Evolutionary conservation across 202 grass and related monocot species (phyloP), one percentile per base, ranked within the genome.

Genomic region (Schoenoplectus tabernaemontani): DNA sequence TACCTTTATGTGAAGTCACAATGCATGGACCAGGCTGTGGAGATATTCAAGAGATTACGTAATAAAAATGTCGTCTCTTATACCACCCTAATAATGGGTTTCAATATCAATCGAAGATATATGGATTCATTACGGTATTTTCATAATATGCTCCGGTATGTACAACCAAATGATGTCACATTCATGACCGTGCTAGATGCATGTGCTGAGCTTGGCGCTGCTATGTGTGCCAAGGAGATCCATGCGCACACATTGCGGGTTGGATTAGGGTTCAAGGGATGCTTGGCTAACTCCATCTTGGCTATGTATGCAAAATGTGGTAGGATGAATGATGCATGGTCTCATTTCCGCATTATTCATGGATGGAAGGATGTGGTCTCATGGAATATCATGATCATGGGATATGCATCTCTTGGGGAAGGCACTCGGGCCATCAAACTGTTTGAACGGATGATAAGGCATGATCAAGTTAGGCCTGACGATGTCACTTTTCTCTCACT

Each of bases 231-330:
- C 32, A 97, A 92, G 70, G 95, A 94, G 78, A 92, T 97, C 20
- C 95, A 97, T 90, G 95, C 91, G 38, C 82, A 86, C 84, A 84
- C 78, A 82, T 83, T 97, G 86, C 84, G 89, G 82, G 64, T 62
- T 28, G 89, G 91, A 57, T 65, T 92, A 59, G 84, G 59, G 80
- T 87, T 79, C 80, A 83, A 93, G 76, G 85, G 89, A 65, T 88
- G 81, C 83, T 68, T 97, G 30, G 85, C 87, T 72, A 97, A 97
- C 80, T 89, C 95, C 70, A 85, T 97, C 83, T 78, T 97, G 10
- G 89, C 93, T 69, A 60, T 97, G 73, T 94, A 97, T 84, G 91
- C 80, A 32, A 97, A 97, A 78, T 97, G 91, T 84, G 95, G 91
- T 42, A 89, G 91, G 78, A 97, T 81, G 34, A 64, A 86, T 57